These are phyloP conservation scores for Penicillium rolfsii DNA, from an alignment of 2,329 filamentous ascomycete genomes.

Conservation along the genomic window DNA sequence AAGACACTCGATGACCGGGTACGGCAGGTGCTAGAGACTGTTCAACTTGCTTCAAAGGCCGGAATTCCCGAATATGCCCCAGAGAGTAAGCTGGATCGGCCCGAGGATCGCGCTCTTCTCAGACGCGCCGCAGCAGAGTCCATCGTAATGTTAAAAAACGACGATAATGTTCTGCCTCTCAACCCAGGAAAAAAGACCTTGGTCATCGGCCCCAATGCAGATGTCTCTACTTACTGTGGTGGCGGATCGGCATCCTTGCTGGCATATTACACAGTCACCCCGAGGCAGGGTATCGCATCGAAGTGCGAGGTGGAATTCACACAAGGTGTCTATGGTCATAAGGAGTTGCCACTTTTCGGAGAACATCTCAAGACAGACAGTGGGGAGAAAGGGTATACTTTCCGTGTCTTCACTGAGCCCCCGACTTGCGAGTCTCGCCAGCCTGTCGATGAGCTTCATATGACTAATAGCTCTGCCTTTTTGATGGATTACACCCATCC, in stretches of 20 bases:
- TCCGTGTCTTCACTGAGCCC: not conserved
- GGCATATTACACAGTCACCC: slow-evolving; percentile 46
- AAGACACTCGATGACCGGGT: slow-evolving; percentile 59
- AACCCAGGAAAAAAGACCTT: slow-evolving; percentile 48
- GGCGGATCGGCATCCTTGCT: slow-evolving; percentile 63
- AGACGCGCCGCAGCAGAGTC: slow-evolving; percentile 66
- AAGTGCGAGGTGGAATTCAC: not conserved
- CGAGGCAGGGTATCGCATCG: slow-evolving; percentile 39
- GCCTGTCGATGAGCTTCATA: not conserved
- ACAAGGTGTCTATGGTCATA: not conserved
- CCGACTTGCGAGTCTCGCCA: not conserved
- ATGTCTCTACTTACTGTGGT: slow-evolving; percentile 54
- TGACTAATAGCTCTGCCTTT: not conserved
- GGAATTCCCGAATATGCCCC: slow-evolving; percentile 58
- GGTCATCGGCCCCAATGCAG: slow-evolving; percentile 57
- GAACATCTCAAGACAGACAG: not conserved
- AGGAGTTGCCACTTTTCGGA: not conserved
- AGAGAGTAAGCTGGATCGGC: slow-evolving; percentile 58
- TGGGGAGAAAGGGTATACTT: not conserved
- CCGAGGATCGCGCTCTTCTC: slow-evolving; percentile 63
- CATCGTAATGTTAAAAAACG: slow-evolving; percentile 75
- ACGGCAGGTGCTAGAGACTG: slow-evolving; percentile 58
- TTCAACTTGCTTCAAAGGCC: slow-evolving; percentile 58
- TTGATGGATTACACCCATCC: not conserved
- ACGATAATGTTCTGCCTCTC: slow-evolving; percentile 62